phyloP scores from a whole-genome alignment of 106 monocot species.

The Dioscorea alata region DNA sequence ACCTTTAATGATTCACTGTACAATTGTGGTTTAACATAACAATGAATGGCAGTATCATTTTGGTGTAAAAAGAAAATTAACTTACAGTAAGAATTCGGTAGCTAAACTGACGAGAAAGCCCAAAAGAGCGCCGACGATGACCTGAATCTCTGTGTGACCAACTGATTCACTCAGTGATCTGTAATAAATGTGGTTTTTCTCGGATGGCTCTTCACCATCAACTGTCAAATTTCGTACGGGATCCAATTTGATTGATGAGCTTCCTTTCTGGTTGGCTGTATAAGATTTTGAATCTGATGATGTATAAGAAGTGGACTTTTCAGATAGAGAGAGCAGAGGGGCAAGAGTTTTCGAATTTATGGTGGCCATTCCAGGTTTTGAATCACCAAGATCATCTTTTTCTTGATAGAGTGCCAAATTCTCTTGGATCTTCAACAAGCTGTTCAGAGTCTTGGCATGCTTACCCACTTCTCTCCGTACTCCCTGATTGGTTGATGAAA shows the following conservation, averaged over 20 bases:
- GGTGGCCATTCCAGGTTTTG: slow-evolving; percentile 10
- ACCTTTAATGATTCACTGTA: too few species aligned
- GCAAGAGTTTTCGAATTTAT: slow-evolving; percentile 21
- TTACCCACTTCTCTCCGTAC: slow-evolving; percentile 59
- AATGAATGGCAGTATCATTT: too few species aligned
- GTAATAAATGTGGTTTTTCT: not conserved
- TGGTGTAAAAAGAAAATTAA: not conserved
- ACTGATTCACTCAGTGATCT: slow-evolving; percentile 48
- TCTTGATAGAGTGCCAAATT: not conserved
- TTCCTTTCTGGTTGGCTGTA: not conserved
- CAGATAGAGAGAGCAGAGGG: slow-evolving; percentile 12
- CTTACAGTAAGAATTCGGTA: slow-evolving; percentile 29
- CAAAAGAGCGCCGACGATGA: slow-evolving; percentile 48
- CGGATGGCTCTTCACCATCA: slow-evolving; percentile 12
- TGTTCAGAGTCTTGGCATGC: slow-evolving; percentile 55
- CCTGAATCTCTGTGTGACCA: slow-evolving; percentile 61
- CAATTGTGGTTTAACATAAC: too few species aligned
- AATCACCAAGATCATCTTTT: not conserved
- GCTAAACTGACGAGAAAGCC: slow-evolving; percentile 49
- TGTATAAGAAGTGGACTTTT: slow-evolving; percentile 7
- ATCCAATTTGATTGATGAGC: slow-evolving; percentile 5
- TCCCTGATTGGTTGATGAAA: slow-evolving; percentile 16
- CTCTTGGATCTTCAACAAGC: slow-evolving; percentile 13
- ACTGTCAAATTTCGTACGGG: slow-evolving; percentile 4
- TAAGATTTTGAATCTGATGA: slow-evolving; percentile 13